These are phyloP conservation scores for Glycine soja DNA, from an alignment of 306 rosid species.

Conservation along the genomic window DNA sequence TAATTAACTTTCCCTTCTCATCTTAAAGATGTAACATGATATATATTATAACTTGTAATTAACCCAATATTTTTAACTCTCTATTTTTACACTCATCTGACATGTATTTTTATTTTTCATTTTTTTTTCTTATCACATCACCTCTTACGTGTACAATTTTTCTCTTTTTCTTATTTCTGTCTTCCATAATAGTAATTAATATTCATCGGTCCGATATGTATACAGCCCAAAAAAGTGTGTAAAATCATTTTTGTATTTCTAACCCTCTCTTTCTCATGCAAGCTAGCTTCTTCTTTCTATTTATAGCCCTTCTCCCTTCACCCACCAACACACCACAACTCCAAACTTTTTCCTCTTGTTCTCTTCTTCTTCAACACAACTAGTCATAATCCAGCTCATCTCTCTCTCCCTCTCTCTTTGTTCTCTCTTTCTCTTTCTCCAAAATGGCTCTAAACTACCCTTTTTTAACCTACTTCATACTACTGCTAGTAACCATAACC, in stretches of 20 bases:
- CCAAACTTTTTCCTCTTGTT: background rate
- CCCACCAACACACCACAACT: constrained; percentile 13
- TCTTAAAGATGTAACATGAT: background rate
- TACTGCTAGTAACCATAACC: constrained; percentile 51
- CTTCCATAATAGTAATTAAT: too few relatives aligned
- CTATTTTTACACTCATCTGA: background rate
- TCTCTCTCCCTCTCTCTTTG: too few relatives aligned
- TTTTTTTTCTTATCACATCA: background rate
- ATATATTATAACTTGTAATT: too few relatives aligned
- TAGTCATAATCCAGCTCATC: too few relatives aligned
- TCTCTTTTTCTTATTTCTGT: background rate
- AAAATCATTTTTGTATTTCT: background rate
- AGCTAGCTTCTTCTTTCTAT: constrained; percentile 20
- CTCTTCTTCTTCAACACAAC: background rate
- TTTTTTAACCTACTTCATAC: constrained; percentile 38
- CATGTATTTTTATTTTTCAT: background rate
- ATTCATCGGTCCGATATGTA: background rate
- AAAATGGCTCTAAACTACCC: constrained; percentile 55
- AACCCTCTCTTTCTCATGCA: constrained; percentile 45
- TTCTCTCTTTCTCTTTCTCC: background rate
- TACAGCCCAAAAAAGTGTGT: background rate
- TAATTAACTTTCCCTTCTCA: constrained; percentile 30
- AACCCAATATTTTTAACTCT: background rate
- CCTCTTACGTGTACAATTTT: background rate
- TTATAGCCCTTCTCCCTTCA: constrained; percentile 24